These are phyloP conservation scores for Naganishia cerealis DNA, from an alignment of 1,284 basidiomycete genomes.

Conservation along the genomic window DNA sequence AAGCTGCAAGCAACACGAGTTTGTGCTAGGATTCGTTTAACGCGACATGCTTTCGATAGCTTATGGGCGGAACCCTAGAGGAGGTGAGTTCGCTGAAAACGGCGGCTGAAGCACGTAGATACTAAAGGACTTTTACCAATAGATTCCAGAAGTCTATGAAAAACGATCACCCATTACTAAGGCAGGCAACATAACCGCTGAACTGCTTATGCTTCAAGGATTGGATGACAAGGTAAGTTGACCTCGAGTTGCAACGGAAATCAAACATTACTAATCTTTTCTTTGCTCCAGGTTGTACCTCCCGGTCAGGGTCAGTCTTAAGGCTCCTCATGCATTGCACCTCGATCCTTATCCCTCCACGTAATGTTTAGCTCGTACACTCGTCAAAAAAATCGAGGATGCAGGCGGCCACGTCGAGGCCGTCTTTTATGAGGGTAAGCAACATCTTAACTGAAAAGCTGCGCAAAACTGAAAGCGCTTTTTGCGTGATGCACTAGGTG, in stretches of 20 bases:
- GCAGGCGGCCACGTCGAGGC: conserved; percentile 37
- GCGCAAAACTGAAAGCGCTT: background rate
- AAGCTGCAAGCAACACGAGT: background rate
- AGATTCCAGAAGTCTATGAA: conserved; percentile 48
- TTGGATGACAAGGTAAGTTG: conserved; percentile 41
- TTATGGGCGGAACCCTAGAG: conserved; percentile 51
- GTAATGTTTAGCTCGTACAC: conserved; percentile 36
- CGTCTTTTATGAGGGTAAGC: conserved; percentile 37
- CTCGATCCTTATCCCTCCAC: background rate
- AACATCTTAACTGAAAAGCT: background rate
- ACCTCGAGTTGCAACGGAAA: conserved; percentile 6
- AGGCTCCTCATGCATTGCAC: background rate
- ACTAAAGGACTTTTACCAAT: background rate
- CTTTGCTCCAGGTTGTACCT: conserved; percentile 39
- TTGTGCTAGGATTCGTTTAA: background rate
- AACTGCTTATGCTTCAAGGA: conserved; percentile 49
- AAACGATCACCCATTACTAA: conserved; percentile 48
- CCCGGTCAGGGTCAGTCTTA: conserved; percentile 38
- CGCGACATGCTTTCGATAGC: conserved; percentile 5
- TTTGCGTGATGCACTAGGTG: conserved; percentile 22
- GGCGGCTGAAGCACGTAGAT: background rate
- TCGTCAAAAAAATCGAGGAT: conserved; percentile 39
- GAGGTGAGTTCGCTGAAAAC: conserved; percentile 27
- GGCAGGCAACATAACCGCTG: conserved; percentile 46
- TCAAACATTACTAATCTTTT: conserved; percentile 33